A percentile compares a stretch with the other conserved stretches of the same genome.
These are phyloP conservation scores for Coemansia sp. DNA, from an alignment of 192 early-diverging fungal species.

Conservation along the genomic window DNA sequence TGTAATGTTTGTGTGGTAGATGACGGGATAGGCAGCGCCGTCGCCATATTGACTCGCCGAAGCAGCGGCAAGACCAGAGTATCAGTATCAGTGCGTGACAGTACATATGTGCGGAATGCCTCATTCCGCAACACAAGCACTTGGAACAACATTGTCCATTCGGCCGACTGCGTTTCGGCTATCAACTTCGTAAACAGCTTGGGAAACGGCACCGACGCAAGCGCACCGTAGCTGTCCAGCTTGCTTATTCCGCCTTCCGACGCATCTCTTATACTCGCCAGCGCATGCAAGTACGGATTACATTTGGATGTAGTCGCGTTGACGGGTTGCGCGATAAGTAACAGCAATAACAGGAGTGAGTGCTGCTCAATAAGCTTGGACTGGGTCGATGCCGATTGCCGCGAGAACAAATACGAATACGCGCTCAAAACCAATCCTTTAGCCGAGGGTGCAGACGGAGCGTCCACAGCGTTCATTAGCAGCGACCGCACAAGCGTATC, in stretches of 20 bases:
- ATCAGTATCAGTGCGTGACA: constrained; percentile 50
- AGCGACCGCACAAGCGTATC: constrained; percentile 28
- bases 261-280: constrained; percentile 21
- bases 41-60: constrained; percentile 30
- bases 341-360: constrained; percentile 36
- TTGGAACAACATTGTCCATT: constrained; percentile 44
- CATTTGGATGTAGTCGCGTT: not conserved
- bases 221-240: constrained; percentile 6
- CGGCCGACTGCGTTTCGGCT: constrained; percentile 23
- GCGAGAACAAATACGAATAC: constrained; percentile 52
- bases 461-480: constrained; percentile 27
- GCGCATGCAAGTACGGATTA: constrained; percentile 35
- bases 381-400: constrained; percentile 21
- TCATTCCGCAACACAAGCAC: constrained; percentile 37
- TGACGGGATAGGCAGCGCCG: constrained; percentile 34
- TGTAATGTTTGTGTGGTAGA: constrained; percentile 7
- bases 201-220: constrained; percentile 34
- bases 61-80: constrained; percentile 48
- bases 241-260: constrained; percentile 21
- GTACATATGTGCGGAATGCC: constrained; percentile 42
- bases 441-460: constrained; percentile 23
- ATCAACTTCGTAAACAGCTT: constrained; percentile 39
- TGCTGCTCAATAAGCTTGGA: constrained; percentile 34
- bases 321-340: constrained; percentile 32
- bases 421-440: constrained; percentile 45